Percentiles rank a stretch among this genome's conserved stretches.
These are phyloP conservation scores for Umbelopsis vinacea DNA, from an alignment of 192 early-diverging fungal genomes.

Conservation along the genomic window DNA sequence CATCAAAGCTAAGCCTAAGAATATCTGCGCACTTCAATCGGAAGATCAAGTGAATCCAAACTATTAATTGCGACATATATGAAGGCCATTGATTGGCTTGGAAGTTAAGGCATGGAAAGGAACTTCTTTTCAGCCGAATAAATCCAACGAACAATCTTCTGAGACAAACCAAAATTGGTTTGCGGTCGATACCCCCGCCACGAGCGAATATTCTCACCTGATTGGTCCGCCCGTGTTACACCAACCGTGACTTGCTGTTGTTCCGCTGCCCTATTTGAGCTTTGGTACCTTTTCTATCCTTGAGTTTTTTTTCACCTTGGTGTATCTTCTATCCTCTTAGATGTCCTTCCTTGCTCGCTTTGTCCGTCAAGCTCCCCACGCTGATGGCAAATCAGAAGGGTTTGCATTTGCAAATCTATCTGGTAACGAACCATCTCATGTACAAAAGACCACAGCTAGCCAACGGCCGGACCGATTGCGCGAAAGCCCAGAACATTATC, in stretches of 20 bases:
- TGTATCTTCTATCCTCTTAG: not conserved
- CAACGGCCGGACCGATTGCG: constrained; percentile 15
- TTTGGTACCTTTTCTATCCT: constrained; percentile 12
- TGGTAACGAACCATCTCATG: not conserved
- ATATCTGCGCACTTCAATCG: too few species aligned
- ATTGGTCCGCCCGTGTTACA: not conserved
- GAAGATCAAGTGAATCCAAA: too few species aligned
- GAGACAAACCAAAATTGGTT: not conserved
- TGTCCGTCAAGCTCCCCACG: constrained; percentile 1
- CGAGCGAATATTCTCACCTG: not conserved
- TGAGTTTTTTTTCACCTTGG: not conserved
- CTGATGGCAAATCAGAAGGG: not conserved
- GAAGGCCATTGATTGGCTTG: too few species aligned
- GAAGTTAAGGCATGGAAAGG: too few species aligned
- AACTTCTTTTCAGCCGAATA: too few species aligned
- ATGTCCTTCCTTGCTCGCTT: constrained; percentile 16
- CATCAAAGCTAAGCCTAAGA: too few species aligned
- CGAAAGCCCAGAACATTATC: not conserved
- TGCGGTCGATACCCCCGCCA: not conserved
- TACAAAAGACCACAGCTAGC: not conserved
- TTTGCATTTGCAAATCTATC: not conserved
- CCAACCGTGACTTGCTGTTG: not conserved
- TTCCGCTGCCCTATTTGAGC: not conserved
- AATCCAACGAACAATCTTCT: not conserved
- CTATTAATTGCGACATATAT: too few species aligned